phyloP scores from a whole-genome alignment of 2,329 filamentous ascomycete species.

The Pseudogymnoascus sp. region DNA sequence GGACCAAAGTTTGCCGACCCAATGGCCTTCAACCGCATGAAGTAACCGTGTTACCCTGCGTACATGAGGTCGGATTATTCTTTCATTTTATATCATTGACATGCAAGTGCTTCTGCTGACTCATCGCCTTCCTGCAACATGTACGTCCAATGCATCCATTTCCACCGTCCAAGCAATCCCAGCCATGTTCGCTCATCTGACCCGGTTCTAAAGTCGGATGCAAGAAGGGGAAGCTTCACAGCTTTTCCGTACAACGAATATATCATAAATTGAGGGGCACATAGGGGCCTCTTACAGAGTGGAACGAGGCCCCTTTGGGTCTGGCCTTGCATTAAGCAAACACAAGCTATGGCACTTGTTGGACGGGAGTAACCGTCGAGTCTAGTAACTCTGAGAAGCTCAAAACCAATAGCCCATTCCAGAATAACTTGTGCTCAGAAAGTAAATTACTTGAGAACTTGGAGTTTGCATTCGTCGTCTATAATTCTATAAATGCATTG shows the following conservation, averaged over 20 bases:
- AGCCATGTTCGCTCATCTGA: background rate
- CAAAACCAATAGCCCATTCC: background rate
- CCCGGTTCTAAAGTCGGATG: background rate
- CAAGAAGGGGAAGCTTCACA: constrained; percentile 1
- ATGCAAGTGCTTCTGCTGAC: background rate
- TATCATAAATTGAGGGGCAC: background rate
- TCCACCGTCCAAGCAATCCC: background rate
- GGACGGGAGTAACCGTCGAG: background rate
- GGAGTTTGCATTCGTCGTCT: background rate
- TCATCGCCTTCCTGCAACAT: background rate
- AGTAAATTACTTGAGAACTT: background rate
- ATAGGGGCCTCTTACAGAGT: background rate
- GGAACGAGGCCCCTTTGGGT: background rate
- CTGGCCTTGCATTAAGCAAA: background rate
- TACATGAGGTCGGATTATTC: background rate
- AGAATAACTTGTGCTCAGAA: background rate
- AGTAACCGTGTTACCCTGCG: background rate
- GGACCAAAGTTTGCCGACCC: background rate
- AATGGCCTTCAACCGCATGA: background rate
- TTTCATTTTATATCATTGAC: background rate
- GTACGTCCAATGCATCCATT: background rate
- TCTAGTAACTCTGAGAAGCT: background rate
- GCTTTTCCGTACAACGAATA: constrained; percentile 3
- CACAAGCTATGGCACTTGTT: background rate
- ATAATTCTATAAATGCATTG: background rate